Base-by-base conservation (phyloP, 345 rosid genomes). In the Clausena lansium region DNA sequence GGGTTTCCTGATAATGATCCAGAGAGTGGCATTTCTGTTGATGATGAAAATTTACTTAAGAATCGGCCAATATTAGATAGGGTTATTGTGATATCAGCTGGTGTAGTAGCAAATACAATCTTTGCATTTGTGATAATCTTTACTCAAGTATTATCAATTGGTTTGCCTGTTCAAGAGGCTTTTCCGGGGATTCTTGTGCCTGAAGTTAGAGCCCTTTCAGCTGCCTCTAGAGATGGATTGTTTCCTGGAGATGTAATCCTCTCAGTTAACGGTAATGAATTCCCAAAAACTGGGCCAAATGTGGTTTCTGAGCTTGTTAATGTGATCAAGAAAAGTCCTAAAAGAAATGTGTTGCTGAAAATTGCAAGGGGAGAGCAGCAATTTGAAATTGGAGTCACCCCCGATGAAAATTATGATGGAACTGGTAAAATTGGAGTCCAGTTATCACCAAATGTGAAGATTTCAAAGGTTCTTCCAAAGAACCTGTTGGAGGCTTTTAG, bases 1-100 rank as follows among this genome's bases (percentile, higher is more conserved):
- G 99, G 97, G 72, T 93, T 93, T 81, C 99, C 99, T 75, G 98
- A 96, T 81, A 95, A 95, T 78, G 99, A 96, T 81, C 99, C 99
- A 0, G 94, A 95, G 13, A 91, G 94, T 81, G 90, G 85, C 35
- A 95, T 96, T 73, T 97, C 99, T 0, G 83, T 83, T 0, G 94
- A 96, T 62, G 98, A 93, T 87, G 84, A 67, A 78, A 89, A 96
- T 82, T 88, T 96, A 45, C 96, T 93, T 7, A 96, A 96, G 87
- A 92, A 96, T 78, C 86, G 99, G 68, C 99, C 99, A 15, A 86
- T 89, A 33, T 59, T 94, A 72, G 99, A 95, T 82, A 86, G 99
- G 66, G 84, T 84, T 4, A 82, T 93, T 50, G 99, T 95, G 13
- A 88, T 95, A 25, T 95, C 99, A 20, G 98, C 99, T 60, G 99